Evolutionary conservation across 495 filamentous ascomycete species (phyloP).

Genomic region (Aspergillus sclerotioniger): DNA sequence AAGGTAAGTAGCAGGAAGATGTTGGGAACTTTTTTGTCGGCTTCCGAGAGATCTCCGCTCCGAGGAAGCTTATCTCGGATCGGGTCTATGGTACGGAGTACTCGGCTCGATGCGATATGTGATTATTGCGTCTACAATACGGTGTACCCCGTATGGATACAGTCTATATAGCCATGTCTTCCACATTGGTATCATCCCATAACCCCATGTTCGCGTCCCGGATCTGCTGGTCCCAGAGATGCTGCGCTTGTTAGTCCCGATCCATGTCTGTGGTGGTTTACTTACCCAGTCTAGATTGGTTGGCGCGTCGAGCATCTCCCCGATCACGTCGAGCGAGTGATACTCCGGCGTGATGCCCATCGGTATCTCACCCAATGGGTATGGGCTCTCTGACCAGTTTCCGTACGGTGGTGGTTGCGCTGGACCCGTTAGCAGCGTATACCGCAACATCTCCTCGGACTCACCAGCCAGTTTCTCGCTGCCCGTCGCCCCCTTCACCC

Average conservation of each 20-base stretch:
- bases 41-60: not conserved
- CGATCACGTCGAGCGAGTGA: slow-evolving; percentile 48
- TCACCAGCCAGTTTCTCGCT: not conserved
- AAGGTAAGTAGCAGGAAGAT: too few relatives aligned
- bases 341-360: slow-evolving; percentile 14
- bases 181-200: not conserved
- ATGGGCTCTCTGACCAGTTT: slow-evolving; percentile 13
- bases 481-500: slow-evolving; percentile 47
- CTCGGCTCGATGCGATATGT: too few relatives aligned
- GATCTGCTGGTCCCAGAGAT: slow-evolving; percentile 23
- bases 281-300: slow-evolving; percentile 75
- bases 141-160: too few relatives aligned
- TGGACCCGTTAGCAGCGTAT: not conserved
- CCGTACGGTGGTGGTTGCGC: slow-evolving; percentile 18
- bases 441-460: not conserved
- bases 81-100: not conserved
- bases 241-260: slow-evolving; percentile 12
- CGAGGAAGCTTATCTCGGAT: not conserved
- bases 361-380: slow-evolving; percentile 3
- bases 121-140: not conserved
- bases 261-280: not conserved
- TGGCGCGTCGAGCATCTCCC: slow-evolving; percentile 52
- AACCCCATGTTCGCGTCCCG: slow-evolving; percentile 1
- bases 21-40: slow-evolving; percentile 1
- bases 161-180: not conserved